These are phyloP conservation scores for Leccinum aurantiacum DNA, from an alignment of 768 basidiomycete genomes.

Conservation along the genomic window DNA sequence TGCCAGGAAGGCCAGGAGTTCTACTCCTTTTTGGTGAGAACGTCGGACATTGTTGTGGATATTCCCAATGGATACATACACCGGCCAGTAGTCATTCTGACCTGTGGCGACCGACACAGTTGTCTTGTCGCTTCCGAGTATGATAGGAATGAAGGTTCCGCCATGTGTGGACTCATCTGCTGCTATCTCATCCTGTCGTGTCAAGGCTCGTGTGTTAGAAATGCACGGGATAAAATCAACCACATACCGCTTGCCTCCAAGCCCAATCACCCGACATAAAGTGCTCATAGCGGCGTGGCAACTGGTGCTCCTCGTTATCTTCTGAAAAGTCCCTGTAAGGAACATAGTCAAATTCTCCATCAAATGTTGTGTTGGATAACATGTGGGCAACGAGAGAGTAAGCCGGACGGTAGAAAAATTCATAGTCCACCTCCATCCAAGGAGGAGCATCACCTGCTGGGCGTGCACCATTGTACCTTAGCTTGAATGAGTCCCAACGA, in stretches of 20 bases:
- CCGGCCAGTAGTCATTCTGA: constrained; percentile 19
- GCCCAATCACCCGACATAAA: not conserved
- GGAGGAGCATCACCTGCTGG: too few species aligned
- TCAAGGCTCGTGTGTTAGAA: not conserved
- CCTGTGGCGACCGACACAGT: constrained; percentile 18
- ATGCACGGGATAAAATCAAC: too few species aligned
- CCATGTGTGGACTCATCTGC: constrained; percentile 17
- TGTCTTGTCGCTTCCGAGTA: constrained; percentile 21
- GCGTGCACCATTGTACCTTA: not conserved
- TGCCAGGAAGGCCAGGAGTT: constrained; percentile 27
- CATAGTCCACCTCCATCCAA: too few species aligned
- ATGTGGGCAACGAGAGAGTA: not conserved
- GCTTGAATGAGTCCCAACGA: too few species aligned
- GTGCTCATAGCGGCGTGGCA: not conserved
- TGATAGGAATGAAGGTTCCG: constrained; percentile 15
- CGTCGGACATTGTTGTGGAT: constrained; percentile 12
- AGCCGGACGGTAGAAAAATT: too few species aligned
- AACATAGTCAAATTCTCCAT: not conserved
- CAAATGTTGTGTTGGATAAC: not conserved
- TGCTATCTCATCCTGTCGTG: constrained; percentile 27
- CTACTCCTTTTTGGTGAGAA: constrained; percentile 7
- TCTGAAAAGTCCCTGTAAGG: not conserved
- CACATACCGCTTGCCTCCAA: too few species aligned
- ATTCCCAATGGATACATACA: constrained; percentile 21
- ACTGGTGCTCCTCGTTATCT: too few species aligned